Evolutionary conservation across 345 rosid genomes (phyloP), one percentile per base, ranked within the genome.

Genomic region (Populus euphratica): DNA sequence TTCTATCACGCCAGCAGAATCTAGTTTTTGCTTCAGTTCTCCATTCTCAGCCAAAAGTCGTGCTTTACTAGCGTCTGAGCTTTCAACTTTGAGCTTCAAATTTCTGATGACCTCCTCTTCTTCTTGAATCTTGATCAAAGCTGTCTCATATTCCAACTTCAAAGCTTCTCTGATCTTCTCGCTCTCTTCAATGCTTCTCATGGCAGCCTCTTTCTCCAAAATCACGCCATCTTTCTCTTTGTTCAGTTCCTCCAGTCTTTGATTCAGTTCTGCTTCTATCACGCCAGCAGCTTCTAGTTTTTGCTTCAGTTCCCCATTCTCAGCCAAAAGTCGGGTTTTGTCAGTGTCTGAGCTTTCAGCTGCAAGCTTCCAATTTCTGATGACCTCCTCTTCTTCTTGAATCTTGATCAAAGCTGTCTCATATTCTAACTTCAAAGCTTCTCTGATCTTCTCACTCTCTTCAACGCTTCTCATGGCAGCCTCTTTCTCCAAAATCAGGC

Each of bases 21-120:
- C 91, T 65, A 90, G 80, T 52, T 87, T 86, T 67, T 81, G 83
- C 79, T 76, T 80, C 75, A 87, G 79, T 68, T 89, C 91, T 72
- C 68, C 86, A 80, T 74, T 88, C 81, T 86, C 93, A 74, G 64
- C 84, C 70, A 81, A 68, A 71, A 85, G 81, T 76, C 76, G 72
- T 59, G 79, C 73, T 50, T 83, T 89, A 69, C 89, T 92, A 43
- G 47, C 81, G 67, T 80, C 81, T 76, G 86, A 81, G 72, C 68
- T 88, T 81, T 88, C 90, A 73, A 49, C 82, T 81, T 90, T 91
- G 73, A 84, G 86, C 86, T 88, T 92, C 89, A 92, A 74, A 76
- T 78, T 85, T 64, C 61, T 70, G 77, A 74, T 72, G 63, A 77
- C 79, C 64, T 81, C 91, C 69, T 90, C 94, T 39, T 87, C 81